Percentiles rank a stretch among this genome's conserved stretches.
phyloP scores from a whole-genome alignment of 495 filamentous ascomycete genomes.

The Aspergillus avenaceus region DNA sequence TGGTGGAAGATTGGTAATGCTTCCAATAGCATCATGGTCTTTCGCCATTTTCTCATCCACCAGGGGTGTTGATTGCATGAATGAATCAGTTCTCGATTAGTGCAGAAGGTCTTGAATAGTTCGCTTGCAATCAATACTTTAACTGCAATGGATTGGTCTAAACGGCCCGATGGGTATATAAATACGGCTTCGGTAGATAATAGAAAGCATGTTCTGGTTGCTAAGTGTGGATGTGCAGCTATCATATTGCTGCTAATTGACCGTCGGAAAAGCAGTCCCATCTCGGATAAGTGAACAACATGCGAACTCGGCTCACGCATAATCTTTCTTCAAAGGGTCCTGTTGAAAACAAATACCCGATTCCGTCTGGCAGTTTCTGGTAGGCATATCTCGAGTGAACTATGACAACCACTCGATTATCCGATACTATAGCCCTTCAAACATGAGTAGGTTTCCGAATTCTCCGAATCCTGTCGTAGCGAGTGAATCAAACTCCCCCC shows the following conservation, averaged over 20 bases:
- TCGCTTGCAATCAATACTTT: no score
- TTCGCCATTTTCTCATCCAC: not conserved
- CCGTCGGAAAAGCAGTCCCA: not conserved
- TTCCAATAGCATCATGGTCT: not conserved
- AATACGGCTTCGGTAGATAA: not conserved
- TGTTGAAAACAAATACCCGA: no score
- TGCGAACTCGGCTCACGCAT: no score
- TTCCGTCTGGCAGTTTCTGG: no score
- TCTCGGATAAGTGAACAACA: not conserved
- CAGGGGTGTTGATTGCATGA: not conserved
- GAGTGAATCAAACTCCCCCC: constrained; percentile 28
- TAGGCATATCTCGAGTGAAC: no score
- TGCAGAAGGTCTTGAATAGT: no score
- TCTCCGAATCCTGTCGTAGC: constrained; percentile 12
- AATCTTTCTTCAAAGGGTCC: no score
- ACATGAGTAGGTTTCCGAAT: constrained; percentile 8
- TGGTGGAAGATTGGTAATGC: constrained; percentile 2
- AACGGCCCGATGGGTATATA: no score
- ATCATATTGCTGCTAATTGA: not conserved
- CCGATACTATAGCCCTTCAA: not conserved
- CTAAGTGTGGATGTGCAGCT: not conserved
- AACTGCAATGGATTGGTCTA: no score
- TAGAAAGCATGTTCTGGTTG: not conserved
- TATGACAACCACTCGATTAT: no score
- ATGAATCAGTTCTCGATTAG: no score